Base-by-base conservation (phyloP, 495 filamentous ascomycete species). In the Venustampulla echinocandica region DNA sequence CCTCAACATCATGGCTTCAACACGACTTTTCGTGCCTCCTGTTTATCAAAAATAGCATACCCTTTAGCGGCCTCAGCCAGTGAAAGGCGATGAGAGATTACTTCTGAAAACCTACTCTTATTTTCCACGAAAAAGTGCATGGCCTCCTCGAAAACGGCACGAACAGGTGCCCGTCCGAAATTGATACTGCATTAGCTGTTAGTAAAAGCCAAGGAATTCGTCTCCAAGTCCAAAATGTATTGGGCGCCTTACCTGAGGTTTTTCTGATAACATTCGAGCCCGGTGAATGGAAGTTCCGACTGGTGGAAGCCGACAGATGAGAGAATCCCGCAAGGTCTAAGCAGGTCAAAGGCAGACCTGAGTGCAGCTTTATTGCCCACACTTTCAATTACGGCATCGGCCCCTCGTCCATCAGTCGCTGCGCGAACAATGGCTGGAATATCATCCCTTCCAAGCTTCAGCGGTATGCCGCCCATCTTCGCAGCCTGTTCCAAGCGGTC, bases 321-420 rank as follows among this genome's bases (percentile, higher is more conserved):
- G 13, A 30, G 6, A 6, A 7, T 30, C 6, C 27, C 27, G 13
- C 6, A 30, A 13, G 27, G 27, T 7, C 27, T 6, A 13, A 30
- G 6, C 27, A 30, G 27, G 7, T 30, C 27, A 30, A 30, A 30
- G 6, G 27, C 27, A 6, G 13, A 13, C 27, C 13, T 13, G 7
- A 30, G 27, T 13, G 27, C 27, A 95, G 62, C 21, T 44, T 81
- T 88, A 51, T 86, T 61, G 1, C 90, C 90, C 10, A 96, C 90
- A 3, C 93, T 83, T 65, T 96, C 90, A 53, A 95, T 78, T 7
- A 93, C 84, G 6, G 84, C 82, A 69, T 96, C 90, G 0, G 89
- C 90, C 2, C 90, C 90, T 15, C 90, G 69, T 0, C 87, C 87
- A 7, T 81, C 74, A 0, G 85, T 93, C 44, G 80, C 70, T 55